Evolutionary conservation across 129 eudicot genomes (phyloP).

Genomic region (carrot (Daucus carota)): DNA sequence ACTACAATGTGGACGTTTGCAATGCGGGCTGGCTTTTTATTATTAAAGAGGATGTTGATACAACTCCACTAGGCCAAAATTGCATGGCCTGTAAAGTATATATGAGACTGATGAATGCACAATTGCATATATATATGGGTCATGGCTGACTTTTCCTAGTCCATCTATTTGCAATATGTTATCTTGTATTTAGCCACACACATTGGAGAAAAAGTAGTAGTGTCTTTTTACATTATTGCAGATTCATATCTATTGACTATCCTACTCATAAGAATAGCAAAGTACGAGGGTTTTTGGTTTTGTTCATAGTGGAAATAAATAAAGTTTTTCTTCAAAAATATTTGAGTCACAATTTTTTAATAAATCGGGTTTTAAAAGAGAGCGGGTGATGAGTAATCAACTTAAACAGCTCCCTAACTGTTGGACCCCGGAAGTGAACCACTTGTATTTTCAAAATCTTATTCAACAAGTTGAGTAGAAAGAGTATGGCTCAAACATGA

Average conservation of each 20-base stretch:
- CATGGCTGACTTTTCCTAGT: not conserved
- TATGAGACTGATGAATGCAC: not conserved
- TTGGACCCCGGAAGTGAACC: no score
- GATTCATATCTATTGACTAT: not conserved
- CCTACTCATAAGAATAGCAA: no score
- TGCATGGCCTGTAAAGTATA: not conserved
- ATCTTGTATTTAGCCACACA: not conserved
- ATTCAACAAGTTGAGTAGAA: no score
- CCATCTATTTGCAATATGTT: not conserved
- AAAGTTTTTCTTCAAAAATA: no score
- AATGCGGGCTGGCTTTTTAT: not conserved
- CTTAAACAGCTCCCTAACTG: no score
- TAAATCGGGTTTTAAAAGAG: no score
- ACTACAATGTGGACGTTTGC: not conserved
- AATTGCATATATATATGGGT: not conserved
- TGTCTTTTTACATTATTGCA: not conserved
- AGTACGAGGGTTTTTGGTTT: no score
- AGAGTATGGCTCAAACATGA: no score
- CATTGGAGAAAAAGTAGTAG: not conserved
- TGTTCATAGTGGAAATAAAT: no score
- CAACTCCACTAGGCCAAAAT: constrained; percentile 1
- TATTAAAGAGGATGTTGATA: constrained; percentile 8
- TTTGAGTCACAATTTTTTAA: no score
- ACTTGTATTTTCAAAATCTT: no score
- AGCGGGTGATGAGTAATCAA: no score